Conservation (phyloP, 2,329 filamentous ascomycete genomes). For the Aspergillus sp. region DNA sequence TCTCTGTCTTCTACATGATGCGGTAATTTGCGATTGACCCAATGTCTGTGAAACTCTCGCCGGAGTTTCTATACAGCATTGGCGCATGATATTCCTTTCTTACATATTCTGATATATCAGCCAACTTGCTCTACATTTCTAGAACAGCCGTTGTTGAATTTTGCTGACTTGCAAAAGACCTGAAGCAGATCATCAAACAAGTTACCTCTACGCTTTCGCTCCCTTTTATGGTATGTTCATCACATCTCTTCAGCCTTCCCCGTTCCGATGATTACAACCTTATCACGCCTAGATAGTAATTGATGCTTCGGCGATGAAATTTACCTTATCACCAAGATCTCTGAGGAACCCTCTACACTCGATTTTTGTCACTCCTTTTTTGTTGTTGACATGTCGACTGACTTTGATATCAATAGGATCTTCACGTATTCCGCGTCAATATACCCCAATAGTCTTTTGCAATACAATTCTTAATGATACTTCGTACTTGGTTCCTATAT, state of each 20-base stretch:
- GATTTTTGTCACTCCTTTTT: slow-evolving; percentile 14
- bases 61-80: slow-evolving; percentile 76
- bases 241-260: slow-evolving; percentile 14
- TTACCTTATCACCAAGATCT: slow-evolving; percentile 66
- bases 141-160: not conserved
- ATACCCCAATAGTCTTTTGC: not conserved
- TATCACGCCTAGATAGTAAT: slow-evolving; percentile 66
- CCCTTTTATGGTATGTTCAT: slow-evolving; percentile 24
- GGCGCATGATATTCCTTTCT: slow-evolving; percentile 87
- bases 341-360: slow-evolving; percentile 50
- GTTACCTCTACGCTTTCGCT: not conserved
- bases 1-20: slow-evolving; percentile 63
- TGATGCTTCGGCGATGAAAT: slow-evolving; percentile 62
- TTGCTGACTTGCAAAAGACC: slow-evolving; percentile 28
- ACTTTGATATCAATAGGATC: slow-evolving; percentile 14
- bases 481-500: not conserved
- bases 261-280: slow-evolving; percentile 65
- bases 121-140: not conserved
- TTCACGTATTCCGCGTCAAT: not conserved
- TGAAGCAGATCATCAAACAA: slow-evolving; percentile 9
- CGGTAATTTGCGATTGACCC: slow-evolving; percentile 99
- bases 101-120: slow-evolving; percentile 92
- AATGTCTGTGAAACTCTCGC: slow-evolving; percentile 80
- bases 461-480: not conserved
- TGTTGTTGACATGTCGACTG: slow-evolving; percentile 20